Evolutionary conservation across 1,284 basidiomycete species (phyloP).

Genomic region (Salmacisia buchloeana): DNA sequence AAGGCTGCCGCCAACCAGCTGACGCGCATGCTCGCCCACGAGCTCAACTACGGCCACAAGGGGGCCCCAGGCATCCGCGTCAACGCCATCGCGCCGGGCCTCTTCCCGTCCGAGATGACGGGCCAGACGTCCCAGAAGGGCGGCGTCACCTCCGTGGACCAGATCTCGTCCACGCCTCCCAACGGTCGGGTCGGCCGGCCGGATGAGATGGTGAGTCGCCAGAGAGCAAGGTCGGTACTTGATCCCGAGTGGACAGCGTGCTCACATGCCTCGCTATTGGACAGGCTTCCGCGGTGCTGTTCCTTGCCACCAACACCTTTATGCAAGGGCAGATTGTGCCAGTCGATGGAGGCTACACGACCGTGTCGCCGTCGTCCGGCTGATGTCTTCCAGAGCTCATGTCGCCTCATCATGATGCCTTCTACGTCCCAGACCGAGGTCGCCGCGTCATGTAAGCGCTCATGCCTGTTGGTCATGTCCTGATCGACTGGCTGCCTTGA

Average conservation of each 20-base stretch:
- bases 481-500: too few relatives aligned
- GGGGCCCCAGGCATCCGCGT: slow-evolving; percentile 19
- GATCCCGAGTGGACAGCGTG: background rate
- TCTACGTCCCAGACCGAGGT: background rate
- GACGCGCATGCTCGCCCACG: slow-evolving; percentile 35
- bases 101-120: slow-evolving; percentile 39
- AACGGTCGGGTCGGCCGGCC: slow-evolving; percentile 26
- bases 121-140: background rate
- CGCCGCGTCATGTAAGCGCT: too few relatives aligned
- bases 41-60: slow-evolving; percentile 25
- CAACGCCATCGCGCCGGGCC: slow-evolving; percentile 38
- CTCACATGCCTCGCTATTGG: background rate
- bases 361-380: slow-evolving; percentile 19
- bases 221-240: background rate
- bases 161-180: background rate
- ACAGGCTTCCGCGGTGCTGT: slow-evolving; percentile 25
- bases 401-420: background rate
- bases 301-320: slow-evolving; percentile 30
- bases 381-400: background rate
- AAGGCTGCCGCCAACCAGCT: slow-evolving; percentile 41
- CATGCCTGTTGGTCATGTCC: too few relatives aligned
- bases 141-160: background rate
- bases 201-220: slow-evolving; percentile 21
- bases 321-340: slow-evolving; percentile 32
- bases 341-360: slow-evolving; percentile 37